Base-by-base conservation (phyloP, 257 asterid species). In the Catharanthus roseus region DNA sequence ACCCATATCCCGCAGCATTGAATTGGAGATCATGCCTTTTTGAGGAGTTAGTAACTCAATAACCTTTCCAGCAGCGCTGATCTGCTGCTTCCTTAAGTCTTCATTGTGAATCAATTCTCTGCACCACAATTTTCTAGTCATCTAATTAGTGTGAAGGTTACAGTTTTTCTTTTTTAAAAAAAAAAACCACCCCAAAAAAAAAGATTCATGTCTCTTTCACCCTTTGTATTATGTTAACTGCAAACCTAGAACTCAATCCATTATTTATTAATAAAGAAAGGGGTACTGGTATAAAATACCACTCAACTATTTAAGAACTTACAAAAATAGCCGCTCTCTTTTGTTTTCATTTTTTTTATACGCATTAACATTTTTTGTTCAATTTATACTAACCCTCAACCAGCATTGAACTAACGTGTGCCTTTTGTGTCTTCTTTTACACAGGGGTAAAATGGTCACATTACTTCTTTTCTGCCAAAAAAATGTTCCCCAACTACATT, bases 71-170 rank as follows among this genome's bases (percentile, higher is more conserved):
- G 97, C 96, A 39, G 88, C 88, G 19, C 49, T 68, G 26, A 86
- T 76, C 85, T 95, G 99, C 65, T 85, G 81, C 38, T 72, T 71
- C 12, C 92, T 84, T 56, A 95, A 92, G 70, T 62, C 56, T 70
- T 88, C 84, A 62, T 87, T 86, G 2, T 61, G 75, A 65, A 85
- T 57, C 69, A 95, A 81, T 29, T 81, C 88, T 83, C 96, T 89
- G 90, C 72, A 62, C 10, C 67, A 55, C 10, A 71, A 68, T 49
- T 44, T 56, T 42, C 29, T 75, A 15, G 19, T 44, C 57, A 36
- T 65, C 28, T 6, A 56, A 33, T 65, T 23, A 42, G 66, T 39
- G 16, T 16, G 21, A 7, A 68, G 45, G 56, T 26, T 34, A n/a
- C 5, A 54, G 51, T 68, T 56, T n/a, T n/a, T n/a, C n/a, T n/a